phyloP scores from a whole-genome alignment of 495 filamentous ascomycete genomes.

The Hypoxylon lenormandii region DNA sequence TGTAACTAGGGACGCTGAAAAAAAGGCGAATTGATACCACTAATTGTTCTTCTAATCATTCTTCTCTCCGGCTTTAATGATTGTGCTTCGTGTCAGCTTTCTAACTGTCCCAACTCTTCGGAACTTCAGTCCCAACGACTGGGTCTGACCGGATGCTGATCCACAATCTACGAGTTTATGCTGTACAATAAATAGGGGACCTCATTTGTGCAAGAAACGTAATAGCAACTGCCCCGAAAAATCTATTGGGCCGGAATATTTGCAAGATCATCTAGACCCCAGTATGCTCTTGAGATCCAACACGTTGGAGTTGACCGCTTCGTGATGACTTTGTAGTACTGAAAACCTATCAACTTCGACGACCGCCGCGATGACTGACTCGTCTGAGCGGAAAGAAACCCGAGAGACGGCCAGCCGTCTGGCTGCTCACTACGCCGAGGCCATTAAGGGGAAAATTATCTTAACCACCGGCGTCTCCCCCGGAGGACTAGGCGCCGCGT shows the following conservation, averaged over 20 bases:
- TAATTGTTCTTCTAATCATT: not conserved
- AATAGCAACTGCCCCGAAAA: not conserved
- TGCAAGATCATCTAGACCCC: not conserved
- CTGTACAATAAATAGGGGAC: not conserved
- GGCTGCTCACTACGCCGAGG: not conserved
- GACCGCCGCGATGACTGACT: not conserved
- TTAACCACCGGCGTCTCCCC: constrained; percentile 11
- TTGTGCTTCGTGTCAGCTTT: too few species aligned
- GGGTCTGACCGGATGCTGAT: too few species aligned
- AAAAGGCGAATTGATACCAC: constrained; percentile 8
- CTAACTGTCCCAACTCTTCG: too few species aligned
- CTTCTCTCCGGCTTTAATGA: not conserved
- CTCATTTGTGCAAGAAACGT: not conserved
- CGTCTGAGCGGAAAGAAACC: not conserved
- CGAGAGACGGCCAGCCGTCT: constrained; percentile 3
- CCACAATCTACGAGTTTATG: too few species aligned
- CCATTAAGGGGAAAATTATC: constrained; percentile 9
- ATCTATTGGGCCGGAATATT: not conserved
- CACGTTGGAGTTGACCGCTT: not conserved
- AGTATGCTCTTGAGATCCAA: too few species aligned
- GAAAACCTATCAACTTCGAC: not conserved
- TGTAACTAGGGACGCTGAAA: not conserved
- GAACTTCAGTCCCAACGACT: too few species aligned
- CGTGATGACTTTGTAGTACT: not conserved
- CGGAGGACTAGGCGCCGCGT: constrained; percentile 9